A percentile compares a stretch with the other conserved stretches of the same genome.
Evolutionary conservation across 1,284 basidiomycete species (phyloP).

Genomic region (Tilletiopsis washingtonensis): DNA sequence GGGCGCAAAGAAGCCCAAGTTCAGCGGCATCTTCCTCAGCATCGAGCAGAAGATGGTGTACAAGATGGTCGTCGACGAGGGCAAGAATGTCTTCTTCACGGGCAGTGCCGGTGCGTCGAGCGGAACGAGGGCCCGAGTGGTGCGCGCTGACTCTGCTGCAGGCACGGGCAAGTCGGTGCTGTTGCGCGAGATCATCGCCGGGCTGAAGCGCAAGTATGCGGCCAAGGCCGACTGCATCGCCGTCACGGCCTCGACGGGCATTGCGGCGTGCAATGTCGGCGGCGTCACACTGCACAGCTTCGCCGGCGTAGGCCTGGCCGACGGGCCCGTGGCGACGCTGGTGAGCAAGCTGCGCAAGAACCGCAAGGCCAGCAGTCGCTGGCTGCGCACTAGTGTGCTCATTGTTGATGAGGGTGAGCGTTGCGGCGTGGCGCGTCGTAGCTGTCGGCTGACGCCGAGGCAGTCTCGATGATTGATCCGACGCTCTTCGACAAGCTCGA

Average conservation of each 20-base stretch:
- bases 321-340: slow-evolving; percentile 61
- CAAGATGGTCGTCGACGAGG: slow-evolving; percentile 33
- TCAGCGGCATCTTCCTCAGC: slow-evolving; percentile 21
- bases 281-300: slow-evolving; percentile 90
- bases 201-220: slow-evolving; percentile 54
- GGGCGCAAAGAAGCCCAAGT: not conserved
- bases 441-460: not conserved
- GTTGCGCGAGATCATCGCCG: slow-evolving; percentile 75
- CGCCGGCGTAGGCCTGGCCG: slow-evolving; percentile 75
- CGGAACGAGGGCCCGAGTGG: not conserved
- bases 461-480: slow-evolving; percentile 84
- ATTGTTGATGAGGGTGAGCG: slow-evolving; percentile 85
- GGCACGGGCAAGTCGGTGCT: slow-evolving; percentile 93
- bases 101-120: slow-evolving; percentile 60
- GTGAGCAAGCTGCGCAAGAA: slow-evolving; percentile 62
- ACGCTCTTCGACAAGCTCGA: slow-evolving; percentile 82
- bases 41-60: slow-evolving; percentile 40
- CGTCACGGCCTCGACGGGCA: slow-evolving; percentile 81
- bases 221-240: slow-evolving; percentile 59
- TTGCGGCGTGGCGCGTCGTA: not conserved
- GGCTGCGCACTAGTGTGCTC: slow-evolving; percentile 68
- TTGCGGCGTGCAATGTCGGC: slow-evolving; percentile 85
- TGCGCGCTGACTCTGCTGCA: slow-evolving; percentile 39
- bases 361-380: slow-evolving; percentile 60
- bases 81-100: slow-evolving; percentile 84